Conservation (phyloP, 1,284 basidiomycete species). For the Marasmius tenuissimus region DNA sequence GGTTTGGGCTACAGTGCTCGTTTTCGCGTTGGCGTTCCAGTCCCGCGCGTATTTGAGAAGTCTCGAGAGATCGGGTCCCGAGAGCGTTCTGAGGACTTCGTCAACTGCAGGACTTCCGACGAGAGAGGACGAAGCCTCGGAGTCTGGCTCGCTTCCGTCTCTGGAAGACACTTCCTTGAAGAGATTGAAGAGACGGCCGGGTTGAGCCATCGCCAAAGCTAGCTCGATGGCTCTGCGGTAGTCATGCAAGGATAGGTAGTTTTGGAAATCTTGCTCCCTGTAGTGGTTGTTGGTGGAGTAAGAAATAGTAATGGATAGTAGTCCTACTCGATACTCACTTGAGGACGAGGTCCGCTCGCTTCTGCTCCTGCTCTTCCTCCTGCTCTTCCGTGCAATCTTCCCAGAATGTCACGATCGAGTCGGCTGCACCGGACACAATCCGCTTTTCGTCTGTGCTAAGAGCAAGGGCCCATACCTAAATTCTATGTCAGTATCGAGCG, state of each 20-base stretch:
- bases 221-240: conserved; percentile 90
- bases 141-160: conserved; percentile 4
- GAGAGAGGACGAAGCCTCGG: conserved; percentile 35
- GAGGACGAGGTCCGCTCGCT: conserved; percentile 71
- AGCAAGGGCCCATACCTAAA: conserved; percentile 90
- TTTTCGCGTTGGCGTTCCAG: conserved; percentile 93
- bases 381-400: conserved; percentile 86
- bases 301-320: neutral
- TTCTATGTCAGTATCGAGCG: neutral
- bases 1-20: conserved; percentile 83
- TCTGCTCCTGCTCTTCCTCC: conserved; percentile 70
- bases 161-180: conserved; percentile 60
- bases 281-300: neutral
- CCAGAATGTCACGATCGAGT: conserved; percentile 94
- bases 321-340: conserved; percentile 53
- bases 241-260: conserved; percentile 87
- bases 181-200: conserved; percentile 81
- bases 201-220: conserved; percentile 91
- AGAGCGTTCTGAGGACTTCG: conserved; percentile 74
- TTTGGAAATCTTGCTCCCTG: conserved; percentile 95
- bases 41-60: conserved; percentile 84
- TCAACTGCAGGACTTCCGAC: conserved; percentile 79
- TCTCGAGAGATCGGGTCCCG: conserved; percentile 73
- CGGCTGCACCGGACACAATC: conserved; percentile 91
- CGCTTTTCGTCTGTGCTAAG: conserved; percentile 76